Evolutionary conservation across 257 asterid species (phyloP).

Genomic region (Fraxinus cuspidata): DNA sequence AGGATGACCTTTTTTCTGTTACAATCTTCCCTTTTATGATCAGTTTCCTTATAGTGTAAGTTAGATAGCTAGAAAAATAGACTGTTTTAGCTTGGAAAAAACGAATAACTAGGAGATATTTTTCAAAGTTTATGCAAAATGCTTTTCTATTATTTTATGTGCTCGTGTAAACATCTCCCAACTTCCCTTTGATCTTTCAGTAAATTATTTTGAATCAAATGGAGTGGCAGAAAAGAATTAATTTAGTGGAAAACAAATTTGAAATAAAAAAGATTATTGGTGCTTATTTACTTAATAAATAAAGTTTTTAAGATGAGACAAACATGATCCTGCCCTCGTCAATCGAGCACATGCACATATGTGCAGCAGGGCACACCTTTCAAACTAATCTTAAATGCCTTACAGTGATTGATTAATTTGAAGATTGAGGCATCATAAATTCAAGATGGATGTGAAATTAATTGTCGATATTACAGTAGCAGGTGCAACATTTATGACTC

Average conservation of each 20-base stretch:
- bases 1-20: background rate
- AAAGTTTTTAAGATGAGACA: background rate
- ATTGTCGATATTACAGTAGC: constrained; percentile 27
- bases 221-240: background rate
- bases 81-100: background rate
- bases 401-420: constrained; percentile 14
- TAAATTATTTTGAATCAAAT: background rate
- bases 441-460: constrained; percentile 19
- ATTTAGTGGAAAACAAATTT: background rate
- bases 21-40: background rate
- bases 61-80: background rate
- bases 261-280: background rate
- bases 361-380: constrained; percentile 30
- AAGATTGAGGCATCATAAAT: constrained; percentile 25
- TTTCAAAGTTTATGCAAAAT: background rate
- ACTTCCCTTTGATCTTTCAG: background rate
- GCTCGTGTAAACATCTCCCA: background rate
- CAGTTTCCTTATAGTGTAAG: background rate
- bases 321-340: background rate
- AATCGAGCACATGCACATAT: background rate
- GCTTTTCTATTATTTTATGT: background rate
- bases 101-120: no score
- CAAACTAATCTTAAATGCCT: constrained; percentile 21
- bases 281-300: background rate
- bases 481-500: background rate